Evolutionary conservation across 768 basidiomycete species (phyloP).

Genomic region (Grammothele lineata): DNA sequence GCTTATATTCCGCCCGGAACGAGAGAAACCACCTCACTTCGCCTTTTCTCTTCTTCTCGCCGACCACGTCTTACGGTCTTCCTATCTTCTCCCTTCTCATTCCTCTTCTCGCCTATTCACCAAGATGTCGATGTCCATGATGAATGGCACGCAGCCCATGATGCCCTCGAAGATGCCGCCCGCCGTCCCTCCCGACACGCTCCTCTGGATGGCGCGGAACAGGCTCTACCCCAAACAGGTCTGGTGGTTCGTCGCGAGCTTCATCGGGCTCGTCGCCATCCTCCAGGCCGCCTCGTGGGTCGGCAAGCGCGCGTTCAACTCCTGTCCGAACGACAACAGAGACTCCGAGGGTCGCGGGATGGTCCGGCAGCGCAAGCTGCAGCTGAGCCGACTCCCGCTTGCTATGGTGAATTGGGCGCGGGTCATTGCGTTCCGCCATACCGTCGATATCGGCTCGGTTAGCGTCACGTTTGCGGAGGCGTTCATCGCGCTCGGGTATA

Average conservation of each 20-base stretch:
- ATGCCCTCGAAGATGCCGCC: neutral
- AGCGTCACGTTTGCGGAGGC: slow-evolving; percentile 35
- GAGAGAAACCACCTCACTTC: too few species aligned
- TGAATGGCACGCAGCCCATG: too few species aligned
- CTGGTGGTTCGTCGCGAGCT: slow-evolving; percentile 38
- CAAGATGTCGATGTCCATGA: neutral
- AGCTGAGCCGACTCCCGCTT: slow-evolving; percentile 18
- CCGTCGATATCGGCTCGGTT: slow-evolving; percentile 28
- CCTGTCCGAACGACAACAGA: neutral
- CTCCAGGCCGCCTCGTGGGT: slow-evolving; percentile 28
- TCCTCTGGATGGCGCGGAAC: neutral
- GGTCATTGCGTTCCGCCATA: slow-evolving; percentile 29
- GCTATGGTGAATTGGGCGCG: slow-evolving; percentile 25
- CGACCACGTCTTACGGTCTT: too few species aligned
- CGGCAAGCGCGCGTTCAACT: neutral
- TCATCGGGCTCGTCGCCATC: slow-evolving; percentile 38
- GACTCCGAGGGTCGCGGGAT: slow-evolving; percentile 7
- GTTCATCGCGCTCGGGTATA: slow-evolving; percentile 32
- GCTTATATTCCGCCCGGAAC: too few species aligned
- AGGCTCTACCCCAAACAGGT: slow-evolving; percentile 36
- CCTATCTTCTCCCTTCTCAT: too few species aligned
- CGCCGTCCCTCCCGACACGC: neutral
- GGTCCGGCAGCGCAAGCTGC: slow-evolving; percentile 2
- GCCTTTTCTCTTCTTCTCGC: neutral
- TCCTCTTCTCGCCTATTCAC: too few species aligned